Base-by-base conservation (phyloP, 2,329 filamentous ascomycete genomes). In the Sphaerulina vaccinii region DNA sequence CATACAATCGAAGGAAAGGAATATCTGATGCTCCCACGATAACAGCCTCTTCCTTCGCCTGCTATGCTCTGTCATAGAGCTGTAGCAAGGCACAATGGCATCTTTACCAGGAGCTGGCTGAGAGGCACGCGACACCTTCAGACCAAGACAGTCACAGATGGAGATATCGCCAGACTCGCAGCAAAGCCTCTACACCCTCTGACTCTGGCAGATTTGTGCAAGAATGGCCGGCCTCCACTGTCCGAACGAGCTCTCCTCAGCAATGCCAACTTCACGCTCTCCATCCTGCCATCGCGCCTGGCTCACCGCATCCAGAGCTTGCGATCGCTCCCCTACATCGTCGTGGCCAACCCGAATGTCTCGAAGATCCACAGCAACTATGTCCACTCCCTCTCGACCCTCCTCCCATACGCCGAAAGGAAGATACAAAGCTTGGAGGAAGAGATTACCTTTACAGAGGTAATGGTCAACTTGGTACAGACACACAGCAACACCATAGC, bases 321-420 rank as follows among this genome's bases (percentile, higher is more conserved):
- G 15, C 86, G 91, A 58, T 96, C 95, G 68, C 82, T 99, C 7
- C 93, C 93, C 0, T 99, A 92, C 71, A 97, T 99, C 59, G 92
- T 99, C 49, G 93, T 99, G 21, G 91, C 92, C n/a, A 97, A 99
- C 68, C 89, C 90, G 1, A 90, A 96, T 68, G 90, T 99, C 62
- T 88, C 86, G 21, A 86, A 87, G 64, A 99, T 99, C 59, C 96
- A 97, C 77, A 85, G 88, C 71, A 97, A 96, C 72, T 99, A 99
- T 71, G 79, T 95, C 38, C 91, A 96, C 71, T 96, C 90, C 2
- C 77, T 99, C 16, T 92, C 88, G 2, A 95, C 90, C 1, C 79
- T 99, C 13, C 81, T 97, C 3, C 91, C 92, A 4, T 96, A 92
- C 65, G 84, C 86, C 24, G 79, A 87, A 66, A 77, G 80, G 51